A percentile compares a stretch with the other conserved stretches of the same genome.
phyloP scores from a whole-genome alignment of 1,284 basidiomycete species.

The Pseudozyma sp. region DNA sequence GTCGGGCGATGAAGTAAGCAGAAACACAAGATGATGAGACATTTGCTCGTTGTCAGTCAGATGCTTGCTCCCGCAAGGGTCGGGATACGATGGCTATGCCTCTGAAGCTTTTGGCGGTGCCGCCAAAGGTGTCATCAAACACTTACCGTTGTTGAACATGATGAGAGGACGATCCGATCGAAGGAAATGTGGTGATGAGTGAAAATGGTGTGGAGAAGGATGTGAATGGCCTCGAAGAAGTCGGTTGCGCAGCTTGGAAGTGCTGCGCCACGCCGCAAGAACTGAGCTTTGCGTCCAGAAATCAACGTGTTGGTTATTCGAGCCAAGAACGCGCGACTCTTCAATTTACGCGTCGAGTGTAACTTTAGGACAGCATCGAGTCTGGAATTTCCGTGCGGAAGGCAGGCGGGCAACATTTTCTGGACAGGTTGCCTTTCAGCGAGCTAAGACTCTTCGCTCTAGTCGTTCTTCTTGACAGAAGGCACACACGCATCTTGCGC shows the following conservation, averaged over 20 bases:
- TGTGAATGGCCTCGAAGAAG: conserved; percentile 1
- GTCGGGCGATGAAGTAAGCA: neutral
- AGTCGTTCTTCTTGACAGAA: too few relatives aligned
- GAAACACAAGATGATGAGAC: neutral
- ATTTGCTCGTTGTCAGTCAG: conserved; percentile 3
- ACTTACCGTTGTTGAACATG: conserved; percentile 52
- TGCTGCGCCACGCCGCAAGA: neutral
- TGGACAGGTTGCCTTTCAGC: neutral
- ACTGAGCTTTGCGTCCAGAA: conserved; percentile 27
- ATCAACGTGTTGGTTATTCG: conserved; percentile 31
- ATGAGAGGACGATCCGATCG: conserved; percentile 3
- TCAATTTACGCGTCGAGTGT: conserved; percentile 48
- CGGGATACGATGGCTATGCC: neutral
- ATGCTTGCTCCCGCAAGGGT: neutral
- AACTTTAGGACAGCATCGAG: conserved; percentile 14
- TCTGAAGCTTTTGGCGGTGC: neutral
- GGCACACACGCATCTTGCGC: too few relatives aligned
- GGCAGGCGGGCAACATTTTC: neutral
- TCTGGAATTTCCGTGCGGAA: conserved; percentile 28
- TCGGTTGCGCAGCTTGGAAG: conserved; percentile 1
- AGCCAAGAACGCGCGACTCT: conserved; percentile 3
- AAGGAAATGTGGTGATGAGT: neutral
- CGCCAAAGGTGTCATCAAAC: too few relatives aligned
- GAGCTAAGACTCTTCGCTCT: too few relatives aligned
- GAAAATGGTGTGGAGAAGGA: conserved; percentile 11